Evolutionary conservation across 148 eudicot species (phyloP).

Genomic region (Oxyria digyna): DNA sequence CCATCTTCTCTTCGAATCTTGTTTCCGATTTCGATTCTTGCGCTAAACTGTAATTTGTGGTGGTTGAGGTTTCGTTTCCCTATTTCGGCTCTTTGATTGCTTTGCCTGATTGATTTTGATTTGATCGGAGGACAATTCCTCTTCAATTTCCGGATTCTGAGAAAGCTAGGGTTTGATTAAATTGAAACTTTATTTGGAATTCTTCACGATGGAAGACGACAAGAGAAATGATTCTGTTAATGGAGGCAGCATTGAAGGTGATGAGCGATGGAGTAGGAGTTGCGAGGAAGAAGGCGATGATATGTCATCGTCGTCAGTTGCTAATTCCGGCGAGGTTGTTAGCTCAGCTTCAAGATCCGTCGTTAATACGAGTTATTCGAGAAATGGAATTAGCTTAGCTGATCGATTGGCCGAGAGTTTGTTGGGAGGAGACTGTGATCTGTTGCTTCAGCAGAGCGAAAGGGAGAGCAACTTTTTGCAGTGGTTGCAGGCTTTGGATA

Average conservation of each 20-base stretch:
- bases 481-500: slow-evolving; percentile 73
- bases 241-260: slow-evolving; percentile 17
- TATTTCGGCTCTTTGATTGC: not conserved
- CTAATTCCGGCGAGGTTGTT: slow-evolving; percentile 2
- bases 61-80: not conserved
- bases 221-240: slow-evolving; percentile 28
- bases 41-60: not conserved
- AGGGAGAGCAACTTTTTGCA: slow-evolving; percentile 38
- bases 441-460: slow-evolving; percentile 41
- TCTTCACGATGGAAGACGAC: slow-evolving; percentile 22
- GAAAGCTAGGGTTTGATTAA: not conserved
- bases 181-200: not conserved
- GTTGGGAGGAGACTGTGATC: slow-evolving; percentile 49
- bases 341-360: slow-evolving; percentile 10
- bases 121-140: not conserved
- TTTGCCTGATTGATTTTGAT: not conserved
- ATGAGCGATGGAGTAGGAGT: slow-evolving; percentile 11
- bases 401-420: slow-evolving; percentile 36
- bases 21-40: not conserved
- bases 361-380: slow-evolving; percentile 6
- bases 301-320: slow-evolving; percentile 10
- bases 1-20: not conserved
- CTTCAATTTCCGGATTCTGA: not conserved
- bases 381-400: slow-evolving; percentile 20
- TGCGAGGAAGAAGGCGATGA: slow-evolving; percentile 11